Percentiles rank a stretch among this genome's conserved stretches.
phyloP scores from a whole-genome alignment of 768 basidiomycete genomes.

The Gymnopilus junonius region DNA sequence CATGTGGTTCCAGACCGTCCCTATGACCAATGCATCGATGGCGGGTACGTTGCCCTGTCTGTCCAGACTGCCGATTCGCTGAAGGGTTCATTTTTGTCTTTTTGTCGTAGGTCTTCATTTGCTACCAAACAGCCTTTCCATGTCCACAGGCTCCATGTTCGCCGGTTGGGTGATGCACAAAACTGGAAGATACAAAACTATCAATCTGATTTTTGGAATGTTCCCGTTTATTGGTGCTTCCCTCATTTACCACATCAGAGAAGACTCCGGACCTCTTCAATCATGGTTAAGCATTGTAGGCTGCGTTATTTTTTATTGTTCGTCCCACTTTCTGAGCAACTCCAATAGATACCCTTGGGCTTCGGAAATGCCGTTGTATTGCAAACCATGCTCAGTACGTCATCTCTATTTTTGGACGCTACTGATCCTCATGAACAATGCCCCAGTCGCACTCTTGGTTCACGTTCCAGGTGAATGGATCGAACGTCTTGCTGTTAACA shows the following conservation, averaged over 20 bases:
- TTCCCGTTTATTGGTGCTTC: slow-evolving; percentile 62
- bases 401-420: not conserved
- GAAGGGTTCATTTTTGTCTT: not conserved
- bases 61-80: too few relatives aligned
- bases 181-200: slow-evolving; percentile 63
- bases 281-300: slow-evolving; percentile 67
- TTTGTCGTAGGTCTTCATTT: slow-evolving; percentile 56
- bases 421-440: slow-evolving; percentile 36
- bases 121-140: slow-evolving; percentile 62
- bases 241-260: slow-evolving; percentile 47
- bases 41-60: slow-evolving; percentile 32
- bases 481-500: not conserved
- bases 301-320: not conserved
- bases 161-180: slow-evolving; percentile 72
- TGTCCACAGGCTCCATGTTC: slow-evolving; percentile 65
- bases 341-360: slow-evolving; percentile 60
- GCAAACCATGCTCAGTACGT: slow-evolving; percentile 68
- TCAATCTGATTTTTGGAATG: slow-evolving; percentile 66
- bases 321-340: not conserved
- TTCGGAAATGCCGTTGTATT: slow-evolving; percentile 75
- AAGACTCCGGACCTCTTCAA: slow-evolving; percentile 49
- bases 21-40: slow-evolving; percentile 65
- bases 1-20: slow-evolving; percentile 83
- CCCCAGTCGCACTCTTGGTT: slow-evolving; percentile 64
- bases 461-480: slow-evolving; percentile 58